Conservation (phyloP, 1,139 yeast genomes). For the Pichia sp. region DNA sequence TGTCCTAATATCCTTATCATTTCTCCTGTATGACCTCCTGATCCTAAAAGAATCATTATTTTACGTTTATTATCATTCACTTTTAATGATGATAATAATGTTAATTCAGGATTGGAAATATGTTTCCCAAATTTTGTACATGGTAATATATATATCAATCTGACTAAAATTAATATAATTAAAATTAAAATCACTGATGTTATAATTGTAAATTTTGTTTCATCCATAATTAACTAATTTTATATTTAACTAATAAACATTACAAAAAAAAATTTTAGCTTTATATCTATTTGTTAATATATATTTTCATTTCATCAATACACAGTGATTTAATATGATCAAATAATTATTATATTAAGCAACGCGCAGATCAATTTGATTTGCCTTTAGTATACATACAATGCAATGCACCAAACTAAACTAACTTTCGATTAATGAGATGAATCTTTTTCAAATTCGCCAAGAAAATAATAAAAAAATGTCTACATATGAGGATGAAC, state of each 20-base stretch:
- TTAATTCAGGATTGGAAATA: neutral
- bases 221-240: conserved; percentile 6
- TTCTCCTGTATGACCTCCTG: conserved; percentile 97
- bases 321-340: too few species aligned
- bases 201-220: conserved; percentile 9
- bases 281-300: too few species aligned
- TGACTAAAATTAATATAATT: neutral
- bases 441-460: neutral
- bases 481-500: conserved; percentile 21
- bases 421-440: too few species aligned
- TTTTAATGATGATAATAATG: too few species aligned
- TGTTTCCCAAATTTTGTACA: conserved; percentile 6
- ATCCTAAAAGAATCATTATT: conserved; percentile 60
- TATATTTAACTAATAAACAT: too few species aligned
- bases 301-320: too few species aligned
- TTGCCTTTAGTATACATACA: too few species aligned
- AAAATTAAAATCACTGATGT: neutral
- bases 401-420: too few species aligned
- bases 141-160: conserved; percentile 19
- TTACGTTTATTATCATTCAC: neutral
- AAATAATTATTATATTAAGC: too few species aligned
- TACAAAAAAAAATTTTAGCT: too few species aligned
- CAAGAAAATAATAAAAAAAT: conserved; percentile 2
- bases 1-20: conserved; percentile 63
- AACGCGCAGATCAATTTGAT: too few species aligned